phyloP scores from a whole-genome alignment of 2,329 filamentous ascomycete species.

The Venturia asperata region DNA sequence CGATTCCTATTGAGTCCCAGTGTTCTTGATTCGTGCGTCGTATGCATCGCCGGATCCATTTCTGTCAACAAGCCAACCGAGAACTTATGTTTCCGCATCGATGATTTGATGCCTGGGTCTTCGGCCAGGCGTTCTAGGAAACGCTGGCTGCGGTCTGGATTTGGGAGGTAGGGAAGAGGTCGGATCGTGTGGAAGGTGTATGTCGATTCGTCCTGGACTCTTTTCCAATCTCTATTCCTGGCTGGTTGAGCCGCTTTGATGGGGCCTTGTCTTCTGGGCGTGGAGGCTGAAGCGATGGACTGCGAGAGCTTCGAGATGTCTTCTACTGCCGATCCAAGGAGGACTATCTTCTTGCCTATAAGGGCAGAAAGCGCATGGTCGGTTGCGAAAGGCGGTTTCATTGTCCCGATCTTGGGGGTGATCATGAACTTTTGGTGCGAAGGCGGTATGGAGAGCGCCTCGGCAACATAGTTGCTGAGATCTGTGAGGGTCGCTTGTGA shows the following conservation, averaged over 20 bases:
- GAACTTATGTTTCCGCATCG: constrained; percentile 81
- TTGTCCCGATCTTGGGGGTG: constrained; percentile 56
- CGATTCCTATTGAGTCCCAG: constrained; percentile 80
- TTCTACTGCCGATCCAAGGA: constrained; percentile 57
- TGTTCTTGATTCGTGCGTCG: constrained; percentile 71
- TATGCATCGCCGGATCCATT: constrained; percentile 86
- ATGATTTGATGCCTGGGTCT: constrained; percentile 76
- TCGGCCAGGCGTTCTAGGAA: constrained; percentile 70
- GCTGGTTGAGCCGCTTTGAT: constrained; percentile 36
- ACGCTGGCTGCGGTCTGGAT: constrained; percentile 60
- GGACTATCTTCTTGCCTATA: constrained; percentile 52
- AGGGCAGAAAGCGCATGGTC: constrained; percentile 45
- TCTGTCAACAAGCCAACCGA: constrained; percentile 81
- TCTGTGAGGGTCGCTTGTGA: constrained; percentile 47
- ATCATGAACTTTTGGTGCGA: constrained; percentile 62
- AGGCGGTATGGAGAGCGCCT: constrained; percentile 51
- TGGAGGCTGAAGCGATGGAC: constrained; percentile 30
- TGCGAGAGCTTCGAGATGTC: constrained; percentile 50
- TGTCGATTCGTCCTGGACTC: constrained; percentile 49
- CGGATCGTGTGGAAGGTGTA: constrained; percentile 79
- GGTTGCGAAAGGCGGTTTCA: constrained; percentile 58
- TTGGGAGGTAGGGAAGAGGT: constrained; percentile 69
- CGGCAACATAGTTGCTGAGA: constrained; percentile 53
- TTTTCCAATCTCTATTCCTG: constrained; percentile 38
- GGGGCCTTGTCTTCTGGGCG: constrained; percentile 34